Conservation (phyloP, 1,284 basidiomycete species). For the Sanghuangporus sanghuang region DNA sequence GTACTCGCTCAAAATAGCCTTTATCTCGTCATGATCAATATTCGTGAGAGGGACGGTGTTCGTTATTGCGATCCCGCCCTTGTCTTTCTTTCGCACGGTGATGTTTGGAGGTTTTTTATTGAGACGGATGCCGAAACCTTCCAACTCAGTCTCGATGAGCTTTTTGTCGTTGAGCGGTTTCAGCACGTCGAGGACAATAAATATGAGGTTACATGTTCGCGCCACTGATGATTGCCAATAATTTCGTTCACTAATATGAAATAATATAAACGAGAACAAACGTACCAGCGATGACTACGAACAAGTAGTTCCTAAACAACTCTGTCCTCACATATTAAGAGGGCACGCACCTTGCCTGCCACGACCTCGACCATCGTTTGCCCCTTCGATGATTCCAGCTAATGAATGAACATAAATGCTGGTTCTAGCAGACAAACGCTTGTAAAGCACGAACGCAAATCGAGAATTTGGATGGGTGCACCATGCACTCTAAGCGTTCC, state of each 20-base stretch:
- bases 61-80: slow-evolving; percentile 89
- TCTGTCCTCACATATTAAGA: not conserved
- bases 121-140: slow-evolving; percentile 94
- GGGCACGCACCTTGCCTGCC: slow-evolving; percentile 80
- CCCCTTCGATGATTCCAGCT: slow-evolving; percentile 99
- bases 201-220: slow-evolving; percentile 97
- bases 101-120: slow-evolving; percentile 96
- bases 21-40: slow-evolving; percentile 94
- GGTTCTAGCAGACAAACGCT: not conserved
- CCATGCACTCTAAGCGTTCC: slow-evolving; percentile 94
- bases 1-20: slow-evolving; percentile 94
- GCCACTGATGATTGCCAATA: slow-evolving; percentile 56
- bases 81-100: slow-evolving; percentile 87
- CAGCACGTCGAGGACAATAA: slow-evolving; percentile 96
- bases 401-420: slow-evolving; percentile 5
- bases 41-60: slow-evolving; percentile 98
- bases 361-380: slow-evolving; percentile 96
- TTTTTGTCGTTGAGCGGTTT: slow-evolving; percentile 96
- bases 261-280: not conserved
- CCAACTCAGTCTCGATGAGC: slow-evolving; percentile 87
- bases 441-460: slow-evolving; percentile 59
- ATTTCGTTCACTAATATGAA: slow-evolving; percentile 7
- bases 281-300: slow-evolving; percentile 76
- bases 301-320: slow-evolving; percentile 11
- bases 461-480: slow-evolving; percentile 86